These are phyloP conservation scores for Cyclostephanos tholiformis DNA, from an alignment of 108 stramenopile genomes.

Conservation along the genomic window DNA sequence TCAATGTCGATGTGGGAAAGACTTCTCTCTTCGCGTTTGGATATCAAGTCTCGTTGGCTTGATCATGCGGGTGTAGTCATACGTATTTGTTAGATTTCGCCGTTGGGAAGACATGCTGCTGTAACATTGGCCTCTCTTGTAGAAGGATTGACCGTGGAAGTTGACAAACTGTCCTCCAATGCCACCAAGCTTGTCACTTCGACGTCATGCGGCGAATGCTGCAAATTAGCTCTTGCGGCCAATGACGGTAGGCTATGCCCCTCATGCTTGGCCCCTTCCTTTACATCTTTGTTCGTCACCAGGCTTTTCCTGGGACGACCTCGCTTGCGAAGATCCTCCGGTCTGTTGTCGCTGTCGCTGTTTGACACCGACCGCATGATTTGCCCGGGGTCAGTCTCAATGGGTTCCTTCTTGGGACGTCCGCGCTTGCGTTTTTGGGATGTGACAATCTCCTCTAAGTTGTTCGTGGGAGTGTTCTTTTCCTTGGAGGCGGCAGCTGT, in stretches of 20 bases:
- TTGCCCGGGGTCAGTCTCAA: not conserved
- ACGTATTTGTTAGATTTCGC: too few relatives aligned
- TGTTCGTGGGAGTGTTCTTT: not conserved
- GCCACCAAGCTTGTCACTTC: not conserved
- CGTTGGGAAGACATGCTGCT: too few relatives aligned
- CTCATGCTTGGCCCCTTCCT: not conserved
- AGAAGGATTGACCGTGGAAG: too few relatives aligned
- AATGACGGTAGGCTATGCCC: not conserved
- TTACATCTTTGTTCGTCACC: not conserved
- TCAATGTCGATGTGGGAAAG: too few relatives aligned
- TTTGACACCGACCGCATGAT: not conserved
- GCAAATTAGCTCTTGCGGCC: not conserved
- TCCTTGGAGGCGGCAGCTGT: constrained; percentile 5
- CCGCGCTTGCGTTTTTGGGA: constrained; percentile 25
- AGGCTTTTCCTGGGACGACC: constrained; percentile 12
- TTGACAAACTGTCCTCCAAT: too few relatives aligned
- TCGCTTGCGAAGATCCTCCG: constrained; percentile 3
- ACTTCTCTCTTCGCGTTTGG: too few relatives aligned
- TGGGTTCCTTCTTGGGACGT: constrained; percentile 15
- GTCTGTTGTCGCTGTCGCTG: constrained; percentile 4
- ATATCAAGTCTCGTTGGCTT: too few relatives aligned
- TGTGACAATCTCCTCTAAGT: not conserved
- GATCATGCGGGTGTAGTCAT: too few relatives aligned
- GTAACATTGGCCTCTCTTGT: too few relatives aligned
- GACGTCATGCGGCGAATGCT: not conserved